phyloP scores from a whole-genome alignment of 331 rosid species.

The Malus hybrid region DNA sequence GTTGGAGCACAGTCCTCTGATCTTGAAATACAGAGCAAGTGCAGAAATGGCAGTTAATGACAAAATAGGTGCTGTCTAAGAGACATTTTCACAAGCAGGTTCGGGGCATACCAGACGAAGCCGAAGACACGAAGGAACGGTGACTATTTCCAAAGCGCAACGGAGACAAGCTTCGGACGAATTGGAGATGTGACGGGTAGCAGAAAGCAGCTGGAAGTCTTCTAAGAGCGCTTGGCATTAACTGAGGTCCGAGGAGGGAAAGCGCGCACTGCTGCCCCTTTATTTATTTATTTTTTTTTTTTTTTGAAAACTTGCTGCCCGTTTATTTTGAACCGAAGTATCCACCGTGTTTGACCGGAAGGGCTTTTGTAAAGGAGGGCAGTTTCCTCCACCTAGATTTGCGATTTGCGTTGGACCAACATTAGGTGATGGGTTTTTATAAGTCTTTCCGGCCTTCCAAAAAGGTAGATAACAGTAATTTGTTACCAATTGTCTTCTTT shows the following conservation, averaged over 20 bases:
- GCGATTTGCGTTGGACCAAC: too few relatives aligned
- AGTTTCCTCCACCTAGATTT: too few relatives aligned
- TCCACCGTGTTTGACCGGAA: too few relatives aligned
- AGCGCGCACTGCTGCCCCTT: too few relatives aligned
- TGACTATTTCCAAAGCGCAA: constrained; percentile 1
- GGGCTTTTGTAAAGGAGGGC: too few relatives aligned
- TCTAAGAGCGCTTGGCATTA: constrained; percentile 19
- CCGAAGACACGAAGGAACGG: constrained; percentile 13
- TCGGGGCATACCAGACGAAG: constrained; percentile 13
- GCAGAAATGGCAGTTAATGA: neutral
- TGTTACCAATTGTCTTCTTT: too few relatives aligned
- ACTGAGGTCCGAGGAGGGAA: neutral
- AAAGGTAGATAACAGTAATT: too few relatives aligned
- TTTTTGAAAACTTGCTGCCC: too few relatives aligned
- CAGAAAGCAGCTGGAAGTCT: constrained; percentile 23
- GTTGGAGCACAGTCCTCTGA: constrained; percentile 28
- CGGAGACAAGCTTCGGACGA: constrained; percentile 3
- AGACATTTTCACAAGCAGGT: constrained; percentile 24
- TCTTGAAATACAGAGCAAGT: constrained; percentile 31
- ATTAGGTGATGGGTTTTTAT: too few relatives aligned
- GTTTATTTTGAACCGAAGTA: too few relatives aligned
- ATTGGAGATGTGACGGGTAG: constrained; percentile 3
- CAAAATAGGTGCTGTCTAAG: neutral
- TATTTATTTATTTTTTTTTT: too few relatives aligned
- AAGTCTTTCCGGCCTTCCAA: too few relatives aligned